Evolutionary conservation across 805 yeast genomes (phyloP), one percentile per base, ranked within the genome.

Genomic region (Pichia paraexigua): DNA sequence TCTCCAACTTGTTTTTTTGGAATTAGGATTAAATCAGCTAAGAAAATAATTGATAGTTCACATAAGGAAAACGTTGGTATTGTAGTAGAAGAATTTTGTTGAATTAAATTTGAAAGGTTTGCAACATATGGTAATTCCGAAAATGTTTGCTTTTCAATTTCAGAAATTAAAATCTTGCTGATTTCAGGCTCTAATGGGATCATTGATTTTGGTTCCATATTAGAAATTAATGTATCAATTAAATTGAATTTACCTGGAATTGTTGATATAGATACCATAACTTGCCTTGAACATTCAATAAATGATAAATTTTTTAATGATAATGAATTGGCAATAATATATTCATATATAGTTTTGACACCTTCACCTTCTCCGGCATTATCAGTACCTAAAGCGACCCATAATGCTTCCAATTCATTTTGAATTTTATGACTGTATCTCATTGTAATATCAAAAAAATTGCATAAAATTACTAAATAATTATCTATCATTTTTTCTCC

Each of bases 331-430:
- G 74, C 75, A 44, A 87, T 72, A 43, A 89, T 71, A 61, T 82
- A 94, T 44, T 83, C 85, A 61, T 88, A 68, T 21, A 89, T 85
- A 1, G 79, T 82, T 44, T 81, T 81, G 21, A 84, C 83, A 60
- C 92, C 90, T 20, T 51, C 48, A 30, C 78, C 75, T 28, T 30
- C 35, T 9, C 35, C 35, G 3, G 79, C 76, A n/a, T 78, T 76
- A 6, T 85, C 87, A 47, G 78, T 80, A 1, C 95, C 96, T n/a
- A 94, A 71, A 0, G 97, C 92, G 6, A 87, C 89, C 99, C 99
- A 94, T 22, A 94, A 67, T 0, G 95, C 95, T 64, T 91, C 97
- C 12, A 94, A 88, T 59, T 90, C 98, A 59, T 85, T 85, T 43
- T 88, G 87, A 58, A 88, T 80, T 15, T 74, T 72, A 45, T 84